Base-by-base conservation (phyloP, 2,329 filamentous ascomycete species). In the Colletotrichum cuscutae region DNA sequence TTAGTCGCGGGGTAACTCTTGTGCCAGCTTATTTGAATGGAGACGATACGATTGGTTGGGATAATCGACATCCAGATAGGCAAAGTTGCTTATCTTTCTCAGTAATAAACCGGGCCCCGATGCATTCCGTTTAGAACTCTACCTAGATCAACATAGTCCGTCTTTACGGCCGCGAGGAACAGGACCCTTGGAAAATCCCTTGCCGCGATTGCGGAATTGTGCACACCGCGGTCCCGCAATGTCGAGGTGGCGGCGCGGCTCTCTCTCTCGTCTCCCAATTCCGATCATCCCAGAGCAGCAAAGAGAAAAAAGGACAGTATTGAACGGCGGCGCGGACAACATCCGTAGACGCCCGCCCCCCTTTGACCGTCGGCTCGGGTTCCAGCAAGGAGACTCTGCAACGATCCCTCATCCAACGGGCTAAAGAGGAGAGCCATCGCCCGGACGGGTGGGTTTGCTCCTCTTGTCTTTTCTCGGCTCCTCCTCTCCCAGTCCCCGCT, bases 191-290 rank as follows among this genome's bases (percentile, higher is more conserved):
- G 11, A 5, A 19, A 5, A 15, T 35, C 3, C 42, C 35, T 61
- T 26, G 54, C 68, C 68, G 68, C 61, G 49, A 49, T 63, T 32
- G 30, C 22, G 49, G 56, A 42, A 26, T 67, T 61, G 57, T 68
- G 68, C 68, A 61, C 52, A 22, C 22, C 56, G 64, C 65, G 52
- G 69, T 68, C 37, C 58, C 42, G 35, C 15, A 60, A 60, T 56
- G 65, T 54, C 9, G 65, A 65, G 32, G 26, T 52, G 65, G 70
- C 58, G 68, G 65, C 53, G 69, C 58, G 68, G 68, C 35, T 54
- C 24, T 24, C 24, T 24, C 28, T 22, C 46, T 12, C 24, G n/a
- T n/a, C 30, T 22, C 11, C n/a, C 8, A n/a, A 49, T 49, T 49
- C 42, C 42, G 42, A 49, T 49, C 19, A 49, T 49, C 42, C 19